Evolutionary conservation across 345 rosid species (phyloP), one percentile per base, ranked within the genome.

Genomic region (Euclidium syriacum): DNA sequence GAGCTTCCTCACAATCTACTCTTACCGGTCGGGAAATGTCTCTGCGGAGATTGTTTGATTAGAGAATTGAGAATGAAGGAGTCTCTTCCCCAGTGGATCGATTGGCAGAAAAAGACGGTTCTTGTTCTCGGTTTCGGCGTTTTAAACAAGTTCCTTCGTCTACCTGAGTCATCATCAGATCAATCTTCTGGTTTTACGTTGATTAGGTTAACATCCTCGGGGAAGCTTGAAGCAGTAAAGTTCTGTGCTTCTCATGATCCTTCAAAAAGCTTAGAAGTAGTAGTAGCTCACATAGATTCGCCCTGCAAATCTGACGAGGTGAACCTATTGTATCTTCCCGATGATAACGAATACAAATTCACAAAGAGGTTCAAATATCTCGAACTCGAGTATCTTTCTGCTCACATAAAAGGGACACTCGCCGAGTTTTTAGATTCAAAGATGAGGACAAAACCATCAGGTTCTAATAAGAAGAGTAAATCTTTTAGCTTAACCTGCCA

Each of bases 141-240:
- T 42, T 51, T 88, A 22, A 70, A 76, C 66, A 75, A 60, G 24
- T 76, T 75, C 65, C 58, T 78, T 4, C 52, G 65, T 44, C 68
- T 70, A 17, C 71, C 54, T 27, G 71, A 58, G 23, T 72, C 67
- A 2, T 72, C 67, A 2, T 41, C 61, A 52, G 76, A 75, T 74
- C 82, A 78, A 57, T 75, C 65, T 54, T 79, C 82, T 29, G 89
- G 96, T 32, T 85, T 85, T 65, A 85, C 79, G 35, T 54, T 88
- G 63, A 75, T 85, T 35, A 80, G 85, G 75, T 38, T 88, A 60
- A 75, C 79, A 78, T 85, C 92, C 24, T 80, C 86, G 0, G 86
- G 92, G 60, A 85, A 74, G 81, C 81, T 88, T 20, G 92, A 88
- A 72, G 81, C 73, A 44, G 80, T 83, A 46, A 76, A 78, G 42